Conservation (phyloP, 305 asterid genomes). For the Solanum hybrid region DNA sequence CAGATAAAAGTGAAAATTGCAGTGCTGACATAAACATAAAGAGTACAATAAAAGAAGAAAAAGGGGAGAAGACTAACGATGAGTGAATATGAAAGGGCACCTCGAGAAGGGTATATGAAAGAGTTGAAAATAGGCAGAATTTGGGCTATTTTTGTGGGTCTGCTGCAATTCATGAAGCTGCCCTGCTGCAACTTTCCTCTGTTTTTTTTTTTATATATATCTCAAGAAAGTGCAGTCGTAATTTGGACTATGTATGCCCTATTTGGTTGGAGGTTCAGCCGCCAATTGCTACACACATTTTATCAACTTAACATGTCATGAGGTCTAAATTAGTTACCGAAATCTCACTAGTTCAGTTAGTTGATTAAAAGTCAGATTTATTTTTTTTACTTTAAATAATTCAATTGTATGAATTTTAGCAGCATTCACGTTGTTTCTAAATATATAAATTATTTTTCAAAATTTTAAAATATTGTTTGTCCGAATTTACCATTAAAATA, state of each 20-base stretch:
- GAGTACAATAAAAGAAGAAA: not conserved
- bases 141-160: not conserved
- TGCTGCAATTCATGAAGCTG: constrained; percentile 7
- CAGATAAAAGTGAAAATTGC: not conserved
- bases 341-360: no score
- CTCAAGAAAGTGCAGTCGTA: not conserved
- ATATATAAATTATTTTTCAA: no score
- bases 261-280: no score
- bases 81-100: not conserved
- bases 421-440: no score
- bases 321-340: no score
- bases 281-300: constrained; percentile 2
- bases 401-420: no score
- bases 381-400: no score
- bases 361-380: no score
- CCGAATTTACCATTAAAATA: no score
- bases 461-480: no score
- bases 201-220: not conserved
- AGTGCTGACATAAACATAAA: not conserved
- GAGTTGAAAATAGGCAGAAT: constrained; percentile 12
- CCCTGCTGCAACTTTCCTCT: not conserved
- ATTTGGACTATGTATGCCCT: not conserved
- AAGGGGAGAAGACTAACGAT: constrained; percentile 4
- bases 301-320: not conserved
- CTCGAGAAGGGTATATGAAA: constrained; percentile 1